phyloP scores from a whole-genome alignment of 768 basidiomycete genomes.

The Hortiboletus flavorubellus region DNA sequence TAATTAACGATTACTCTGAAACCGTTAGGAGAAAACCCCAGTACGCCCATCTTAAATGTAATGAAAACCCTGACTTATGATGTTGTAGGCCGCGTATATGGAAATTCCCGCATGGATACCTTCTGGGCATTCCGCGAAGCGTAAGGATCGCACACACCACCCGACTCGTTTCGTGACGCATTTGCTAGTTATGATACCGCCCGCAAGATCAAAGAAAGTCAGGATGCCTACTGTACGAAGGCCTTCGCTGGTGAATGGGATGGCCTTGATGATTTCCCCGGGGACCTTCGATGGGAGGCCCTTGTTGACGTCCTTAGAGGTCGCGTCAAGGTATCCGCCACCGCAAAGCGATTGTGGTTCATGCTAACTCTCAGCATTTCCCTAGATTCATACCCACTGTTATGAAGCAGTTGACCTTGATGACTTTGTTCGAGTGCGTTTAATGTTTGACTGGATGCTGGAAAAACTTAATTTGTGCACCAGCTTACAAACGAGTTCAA shows the following conservation, averaged over 20 bases:
- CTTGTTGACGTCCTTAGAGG: slow-evolving; percentile 83
- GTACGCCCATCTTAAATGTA: slow-evolving; percentile 19
- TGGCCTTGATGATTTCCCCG: slow-evolving; percentile 57
- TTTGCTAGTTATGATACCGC: slow-evolving; percentile 48
- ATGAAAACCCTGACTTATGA: neutral
- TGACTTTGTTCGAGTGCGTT: slow-evolving; percentile 58
- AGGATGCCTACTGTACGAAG: slow-evolving; percentile 52
- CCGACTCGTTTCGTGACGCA: slow-evolving; percentile 1
- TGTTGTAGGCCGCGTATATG: slow-evolving; percentile 27
- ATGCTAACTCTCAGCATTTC: neutral
- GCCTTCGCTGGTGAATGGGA: slow-evolving; percentile 40
- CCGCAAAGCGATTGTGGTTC: neutral
- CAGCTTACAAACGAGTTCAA: slow-evolving; percentile 92
- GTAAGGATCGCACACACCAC: slow-evolving; percentile 20
- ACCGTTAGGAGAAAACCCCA: slow-evolving; percentile 46
- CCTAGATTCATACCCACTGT: slow-evolving; percentile 39
- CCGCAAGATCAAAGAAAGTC: slow-evolving; percentile 47
- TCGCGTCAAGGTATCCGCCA: slow-evolving; percentile 59
- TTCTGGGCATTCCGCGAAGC: slow-evolving; percentile 54
- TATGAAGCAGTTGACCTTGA: slow-evolving; percentile 67
- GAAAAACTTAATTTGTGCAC: slow-evolving; percentile 1
- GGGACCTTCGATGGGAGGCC: slow-evolving; percentile 69
- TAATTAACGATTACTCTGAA: neutral
- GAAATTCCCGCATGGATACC: slow-evolving; percentile 43
- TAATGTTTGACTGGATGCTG: neutral